Percentiles rank a stretch among this genome's conserved stretches.
phyloP scores from a whole-genome alignment of 2,329 filamentous ascomycete genomes.

The Aureobasidium leucospermi region DNA sequence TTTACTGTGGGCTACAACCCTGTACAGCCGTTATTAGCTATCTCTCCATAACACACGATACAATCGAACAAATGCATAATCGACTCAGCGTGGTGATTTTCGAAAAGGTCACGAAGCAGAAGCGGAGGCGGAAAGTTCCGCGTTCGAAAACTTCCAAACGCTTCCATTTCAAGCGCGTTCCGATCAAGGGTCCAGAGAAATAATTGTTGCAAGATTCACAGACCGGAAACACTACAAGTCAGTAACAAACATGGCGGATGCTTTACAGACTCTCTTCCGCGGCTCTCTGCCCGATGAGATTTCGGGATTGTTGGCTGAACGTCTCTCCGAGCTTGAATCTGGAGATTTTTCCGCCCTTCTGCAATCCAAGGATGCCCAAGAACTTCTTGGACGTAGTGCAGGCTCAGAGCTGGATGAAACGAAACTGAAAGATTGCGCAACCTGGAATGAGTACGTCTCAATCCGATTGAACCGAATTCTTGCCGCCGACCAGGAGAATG shows the following conservation, averaged over 20 bases:
- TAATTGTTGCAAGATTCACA: conserved; percentile 1
- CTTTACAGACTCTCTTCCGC: conserved; percentile 35
- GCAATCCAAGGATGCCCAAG: conserved; percentile 31
- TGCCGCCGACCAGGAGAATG: conserved; percentile 22
- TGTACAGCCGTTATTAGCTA: too few relatives aligned
- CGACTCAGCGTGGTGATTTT: too few relatives aligned
- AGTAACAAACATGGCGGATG: conserved; percentile 23
- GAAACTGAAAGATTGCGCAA: conserved; percentile 26
- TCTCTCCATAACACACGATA: too few relatives aligned
- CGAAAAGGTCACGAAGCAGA: too few relatives aligned
- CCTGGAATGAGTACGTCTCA: conserved; percentile 42
- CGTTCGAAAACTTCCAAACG: background rate
- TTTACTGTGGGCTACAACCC: too few relatives aligned
- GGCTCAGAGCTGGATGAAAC: conserved; percentile 27
- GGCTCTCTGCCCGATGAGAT: conserved; percentile 36
- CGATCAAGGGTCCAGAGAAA: conserved; percentile 7
- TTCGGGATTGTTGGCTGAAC: conserved; percentile 28
- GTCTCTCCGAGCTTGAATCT: conserved; percentile 33
- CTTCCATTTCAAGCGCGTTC: background rate
- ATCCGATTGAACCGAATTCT: conserved; percentile 34
- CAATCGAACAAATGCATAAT: too few relatives aligned
- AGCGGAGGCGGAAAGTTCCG: background rate
- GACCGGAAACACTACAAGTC: background rate
- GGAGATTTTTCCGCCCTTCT: conserved; percentile 37
- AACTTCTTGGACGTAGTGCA: conserved; percentile 34